Percentiles rank a stretch among this genome's conserved stretches.
Evolutionary conservation across 31 red algal genomes (phyloP).

Genomic region (Asparagopsis taxiformis): DNA sequence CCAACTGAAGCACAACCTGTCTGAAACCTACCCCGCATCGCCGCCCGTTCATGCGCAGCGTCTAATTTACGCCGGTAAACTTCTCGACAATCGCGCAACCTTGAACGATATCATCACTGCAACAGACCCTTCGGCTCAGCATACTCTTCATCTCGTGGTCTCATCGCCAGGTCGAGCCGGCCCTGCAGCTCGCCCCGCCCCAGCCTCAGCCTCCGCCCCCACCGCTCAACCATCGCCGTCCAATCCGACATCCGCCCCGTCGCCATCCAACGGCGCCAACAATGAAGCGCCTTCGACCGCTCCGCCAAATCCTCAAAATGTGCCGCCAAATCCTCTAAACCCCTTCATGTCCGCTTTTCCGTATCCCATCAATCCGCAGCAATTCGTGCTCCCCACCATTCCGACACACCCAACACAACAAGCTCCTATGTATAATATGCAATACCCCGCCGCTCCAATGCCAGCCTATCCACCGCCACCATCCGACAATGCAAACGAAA

Average conservation of each 20-base stretch:
- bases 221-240: not conserved
- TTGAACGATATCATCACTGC: slow-evolving; percentile 11
- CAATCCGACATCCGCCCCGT: not conserved
- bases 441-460: not conserved
- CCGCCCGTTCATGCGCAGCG: slow-evolving; percentile 37
- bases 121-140: slow-evolving; percentile 17
- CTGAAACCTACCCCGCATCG: slow-evolving; percentile 25
- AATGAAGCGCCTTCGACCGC: not conserved
- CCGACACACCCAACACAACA: not conserved
- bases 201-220: not conserved
- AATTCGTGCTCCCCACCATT: not conserved
- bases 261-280: not conserved
- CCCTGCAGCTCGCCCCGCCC: not conserved
- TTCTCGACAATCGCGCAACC: slow-evolving; percentile 18
- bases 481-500: not conserved
- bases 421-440: not conserved
- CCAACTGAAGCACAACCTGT: slow-evolving; percentile 25
- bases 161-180: slow-evolving; percentile 18
- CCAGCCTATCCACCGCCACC: not conserved
- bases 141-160: slow-evolving; percentile 47
- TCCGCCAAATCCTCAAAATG: not conserved
- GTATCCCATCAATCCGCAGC: not conserved
- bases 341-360: not conserved
- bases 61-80: slow-evolving; percentile 57
- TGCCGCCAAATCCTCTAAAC: not conserved